Conservation (phyloP, 2,329 filamentous ascomycete species). For the Curvularia eragrostidis region DNA sequence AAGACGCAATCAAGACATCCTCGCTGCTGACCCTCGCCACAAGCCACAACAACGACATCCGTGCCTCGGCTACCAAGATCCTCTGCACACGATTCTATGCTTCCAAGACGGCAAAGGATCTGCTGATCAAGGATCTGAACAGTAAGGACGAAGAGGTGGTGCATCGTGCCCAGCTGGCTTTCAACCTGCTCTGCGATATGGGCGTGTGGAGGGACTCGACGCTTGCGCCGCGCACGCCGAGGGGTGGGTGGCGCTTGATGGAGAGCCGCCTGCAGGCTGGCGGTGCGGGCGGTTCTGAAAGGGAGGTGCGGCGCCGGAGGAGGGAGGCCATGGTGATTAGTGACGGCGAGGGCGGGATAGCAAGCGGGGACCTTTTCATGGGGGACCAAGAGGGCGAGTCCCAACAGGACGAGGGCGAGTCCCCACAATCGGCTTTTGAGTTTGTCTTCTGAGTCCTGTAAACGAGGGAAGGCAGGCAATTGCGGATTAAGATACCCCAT, state of each 20-base stretch:
- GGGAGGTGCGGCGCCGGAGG: slow-evolving; percentile 74
- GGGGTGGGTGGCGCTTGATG: slow-evolving; percentile 13
- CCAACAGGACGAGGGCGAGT: slow-evolving; percentile 11
- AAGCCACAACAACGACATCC: slow-evolving; percentile 54
- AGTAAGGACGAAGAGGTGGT: slow-evolving; percentile 26
- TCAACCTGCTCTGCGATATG: slow-evolving; percentile 38
- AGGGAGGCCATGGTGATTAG: slow-evolving; percentile 91
- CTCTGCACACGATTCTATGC: slow-evolving; percentile 47
- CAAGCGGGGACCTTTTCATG: slow-evolving; percentile 80
- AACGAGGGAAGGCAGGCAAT: not conserved
- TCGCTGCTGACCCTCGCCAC: slow-evolving; percentile 52
- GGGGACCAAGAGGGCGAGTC: slow-evolving; percentile 29
- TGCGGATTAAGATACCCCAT: slow-evolving; percentile 6
- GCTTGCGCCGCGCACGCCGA: slow-evolving; percentile 11
- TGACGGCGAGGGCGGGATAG: slow-evolving; percentile 78
- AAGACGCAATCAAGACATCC: slow-evolving; percentile 58
- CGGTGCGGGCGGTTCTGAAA: slow-evolving; percentile 63
- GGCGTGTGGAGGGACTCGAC: slow-evolving; percentile 24
- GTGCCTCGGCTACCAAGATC: slow-evolving; percentile 48
- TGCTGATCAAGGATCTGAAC: slow-evolving; percentile 36
- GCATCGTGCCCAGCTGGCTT: slow-evolving; percentile 34
- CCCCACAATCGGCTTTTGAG: not conserved
- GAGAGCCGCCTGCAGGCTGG: slow-evolving; percentile 53
- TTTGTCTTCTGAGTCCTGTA: not conserved
- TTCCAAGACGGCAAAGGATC: slow-evolving; percentile 22